Evolutionary conservation across 345 rosid genomes (phyloP).

Genomic region (Populus alba): DNA sequence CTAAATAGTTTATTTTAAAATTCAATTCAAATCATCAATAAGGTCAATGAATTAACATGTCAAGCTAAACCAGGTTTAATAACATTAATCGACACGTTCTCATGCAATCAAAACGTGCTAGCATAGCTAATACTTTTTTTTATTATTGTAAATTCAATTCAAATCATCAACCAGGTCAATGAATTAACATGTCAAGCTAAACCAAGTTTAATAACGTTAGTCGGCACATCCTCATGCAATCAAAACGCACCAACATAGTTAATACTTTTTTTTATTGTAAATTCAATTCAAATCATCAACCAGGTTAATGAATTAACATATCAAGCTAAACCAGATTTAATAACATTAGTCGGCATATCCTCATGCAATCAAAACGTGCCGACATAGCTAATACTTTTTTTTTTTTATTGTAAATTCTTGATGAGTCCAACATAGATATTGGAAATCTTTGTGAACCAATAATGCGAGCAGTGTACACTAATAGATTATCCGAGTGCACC

Average conservation of each 20-base stretch:
- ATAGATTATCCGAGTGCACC: neutral
- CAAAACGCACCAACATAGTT: too few species aligned
- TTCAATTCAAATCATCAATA: fast-evolving
- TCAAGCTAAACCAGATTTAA: too few species aligned
- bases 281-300: too few species aligned
- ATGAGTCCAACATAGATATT: neutral
- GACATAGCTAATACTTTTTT: neutral
- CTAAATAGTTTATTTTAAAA: too few species aligned
- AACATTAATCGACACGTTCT: too few species aligned
- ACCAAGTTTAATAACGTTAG: fast-evolving
- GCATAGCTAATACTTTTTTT: neutral
- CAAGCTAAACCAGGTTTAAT: too few species aligned
- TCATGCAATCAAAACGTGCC: neutral
- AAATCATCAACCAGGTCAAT: too few species aligned
- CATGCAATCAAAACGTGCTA: neutral
- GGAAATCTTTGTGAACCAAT: constrained; percentile 7
- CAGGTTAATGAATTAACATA: too few species aligned
- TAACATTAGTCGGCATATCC: too few species aligned
- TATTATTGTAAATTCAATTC: neutral
- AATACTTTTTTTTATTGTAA: neutral
- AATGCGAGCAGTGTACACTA: neutral
- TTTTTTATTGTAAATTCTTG: neutral
- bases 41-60: too few species aligned
- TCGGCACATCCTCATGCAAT: too few species aligned
- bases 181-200: too few species aligned